These are phyloP conservation scores for Gnaphalium uliginosum DNA, from an alignment of 129 eudicot genomes.

Conservation along the genomic window DNA sequence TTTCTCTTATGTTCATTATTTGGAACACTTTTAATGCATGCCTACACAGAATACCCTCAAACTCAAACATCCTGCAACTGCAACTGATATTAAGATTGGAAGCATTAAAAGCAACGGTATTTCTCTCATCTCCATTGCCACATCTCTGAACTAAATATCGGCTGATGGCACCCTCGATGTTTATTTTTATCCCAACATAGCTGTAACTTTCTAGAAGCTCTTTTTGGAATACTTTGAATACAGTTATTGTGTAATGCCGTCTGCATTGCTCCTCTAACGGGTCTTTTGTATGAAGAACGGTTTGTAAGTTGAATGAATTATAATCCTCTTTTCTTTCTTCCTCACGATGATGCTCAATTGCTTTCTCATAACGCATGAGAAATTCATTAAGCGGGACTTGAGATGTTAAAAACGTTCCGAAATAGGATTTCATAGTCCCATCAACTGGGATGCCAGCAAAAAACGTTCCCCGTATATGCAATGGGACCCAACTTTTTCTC, in stretches of 20 bases:
- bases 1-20: conserved; percentile 69
- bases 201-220: conserved; percentile 78
- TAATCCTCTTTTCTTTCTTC: conserved; percentile 80
- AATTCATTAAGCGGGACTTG: conserved; percentile 59
- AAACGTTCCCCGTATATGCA: conserved; percentile 59
- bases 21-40: conserved; percentile 78
- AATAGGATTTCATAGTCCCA: conserved; percentile 64
- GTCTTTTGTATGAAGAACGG: conserved; percentile 76
- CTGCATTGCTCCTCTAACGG: conserved; percentile 84
- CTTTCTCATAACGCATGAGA: conserved; percentile 66
- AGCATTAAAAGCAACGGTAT: conserved; percentile 75
- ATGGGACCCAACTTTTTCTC: conserved; percentile 87
- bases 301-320: conserved; percentile 60
- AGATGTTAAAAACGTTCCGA: conserved; percentile 47
- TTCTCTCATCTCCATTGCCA: conserved; percentile 70
- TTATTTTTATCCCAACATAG: conserved; percentile 66
- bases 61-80: conserved; percentile 87
- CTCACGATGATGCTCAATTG: conserved; percentile 64
- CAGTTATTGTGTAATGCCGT: conserved; percentile 57
- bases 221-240: conserved; percentile 74
- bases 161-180: conserved; percentile 75
- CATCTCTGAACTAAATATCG: conserved; percentile 73
- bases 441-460: conserved; percentile 75
- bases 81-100: conserved; percentile 71
- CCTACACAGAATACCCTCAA: conserved; percentile 78